These are phyloP conservation scores for Novymonas esmeraldas DNA, from an alignment of 208 protist genomes.

Conservation along the genomic window DNA sequence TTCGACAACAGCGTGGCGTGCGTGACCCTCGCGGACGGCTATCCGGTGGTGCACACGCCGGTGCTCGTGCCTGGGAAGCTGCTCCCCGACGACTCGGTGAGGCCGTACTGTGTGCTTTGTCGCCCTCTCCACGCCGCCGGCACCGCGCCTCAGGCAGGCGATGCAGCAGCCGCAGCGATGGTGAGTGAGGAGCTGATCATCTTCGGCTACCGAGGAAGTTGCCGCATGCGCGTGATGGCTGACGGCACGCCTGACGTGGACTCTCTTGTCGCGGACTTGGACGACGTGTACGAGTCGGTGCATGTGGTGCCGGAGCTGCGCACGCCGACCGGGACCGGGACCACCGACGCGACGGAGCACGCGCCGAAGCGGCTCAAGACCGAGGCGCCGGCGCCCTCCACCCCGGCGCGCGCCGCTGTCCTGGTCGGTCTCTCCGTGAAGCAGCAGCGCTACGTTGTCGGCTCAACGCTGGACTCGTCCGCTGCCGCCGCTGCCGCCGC, in stretches of 20 bases:
- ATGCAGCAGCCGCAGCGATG: background rate
- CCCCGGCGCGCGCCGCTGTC: slow-evolving; percentile 3
- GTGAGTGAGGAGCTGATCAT: slow-evolving; percentile 28
- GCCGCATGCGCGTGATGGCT: slow-evolving; percentile 37
- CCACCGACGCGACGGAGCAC: background rate
- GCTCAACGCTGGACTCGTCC: slow-evolving; percentile 11
- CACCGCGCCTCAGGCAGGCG: background rate
- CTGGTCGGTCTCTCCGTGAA: slow-evolving; percentile 32
- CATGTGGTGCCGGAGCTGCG: slow-evolving; percentile 28
- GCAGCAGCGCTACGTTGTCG: slow-evolving; percentile 31
- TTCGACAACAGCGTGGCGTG: slow-evolving; percentile 66
- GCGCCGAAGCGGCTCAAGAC: slow-evolving; percentile 5
- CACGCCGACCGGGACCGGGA: background rate
- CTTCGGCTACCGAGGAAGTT: slow-evolving; percentile 49
- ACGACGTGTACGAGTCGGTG: slow-evolving; percentile 27
- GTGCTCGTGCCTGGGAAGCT: slow-evolving; percentile 23
- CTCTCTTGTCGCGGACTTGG: slow-evolving; percentile 36
- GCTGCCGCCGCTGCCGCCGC: slow-evolving; percentile 8
- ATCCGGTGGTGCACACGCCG: slow-evolving; percentile 47
- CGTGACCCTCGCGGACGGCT: slow-evolving; percentile 55
- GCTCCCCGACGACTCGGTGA: slow-evolving; percentile 24
- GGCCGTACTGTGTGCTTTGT: slow-evolving; percentile 24
- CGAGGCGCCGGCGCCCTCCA: background rate
- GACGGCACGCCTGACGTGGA: slow-evolving; percentile 66
- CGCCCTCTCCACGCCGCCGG: background rate